These are phyloP conservation scores for Alnus rubra DNA, from an alignment of 306 rosid genomes.

Conservation along the genomic window DNA sequence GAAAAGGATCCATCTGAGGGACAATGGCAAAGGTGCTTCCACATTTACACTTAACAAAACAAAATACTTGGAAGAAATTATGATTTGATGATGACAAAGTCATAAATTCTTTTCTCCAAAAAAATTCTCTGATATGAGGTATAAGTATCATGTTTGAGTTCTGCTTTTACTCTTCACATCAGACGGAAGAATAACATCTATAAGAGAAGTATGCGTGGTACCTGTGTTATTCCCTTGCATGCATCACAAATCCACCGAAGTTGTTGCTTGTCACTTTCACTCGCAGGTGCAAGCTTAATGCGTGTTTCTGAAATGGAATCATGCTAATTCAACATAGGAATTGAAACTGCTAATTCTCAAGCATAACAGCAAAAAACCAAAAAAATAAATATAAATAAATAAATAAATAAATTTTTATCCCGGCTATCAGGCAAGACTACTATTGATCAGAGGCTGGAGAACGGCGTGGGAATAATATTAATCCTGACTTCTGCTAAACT, in stretches of 20 bases:
- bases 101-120: neutral
- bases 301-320: conserved; percentile 61
- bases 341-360: conserved; percentile 14
- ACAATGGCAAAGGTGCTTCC: conserved; percentile 17
- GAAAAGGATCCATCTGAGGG: conserved; percentile 14
- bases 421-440: conserved; percentile 7
- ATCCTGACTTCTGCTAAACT: conserved; percentile 3
- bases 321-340: conserved; percentile 25
- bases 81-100: neutral
- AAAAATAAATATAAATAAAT: conserved; percentile 2
- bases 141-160: neutral
- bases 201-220: conserved; percentile 26
- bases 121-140: neutral
- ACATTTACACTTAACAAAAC: conserved; percentile 11
- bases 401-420: conserved; percentile 15
- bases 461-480: conserved; percentile 3
- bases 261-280: conserved; percentile 72
- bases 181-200: conserved; percentile 14
- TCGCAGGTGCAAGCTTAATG: conserved; percentile 79
- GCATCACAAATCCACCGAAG: conserved; percentile 87
- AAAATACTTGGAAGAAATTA: neutral
- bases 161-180: neutral
- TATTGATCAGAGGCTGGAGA: conserved; percentile 29
- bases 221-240: conserved; percentile 98
- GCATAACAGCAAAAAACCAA: conserved; percentile 12